These are phyloP conservation scores for Millerozyma miso DNA, from an alignment of 805 yeast genomes.

Conservation along the genomic window DNA sequence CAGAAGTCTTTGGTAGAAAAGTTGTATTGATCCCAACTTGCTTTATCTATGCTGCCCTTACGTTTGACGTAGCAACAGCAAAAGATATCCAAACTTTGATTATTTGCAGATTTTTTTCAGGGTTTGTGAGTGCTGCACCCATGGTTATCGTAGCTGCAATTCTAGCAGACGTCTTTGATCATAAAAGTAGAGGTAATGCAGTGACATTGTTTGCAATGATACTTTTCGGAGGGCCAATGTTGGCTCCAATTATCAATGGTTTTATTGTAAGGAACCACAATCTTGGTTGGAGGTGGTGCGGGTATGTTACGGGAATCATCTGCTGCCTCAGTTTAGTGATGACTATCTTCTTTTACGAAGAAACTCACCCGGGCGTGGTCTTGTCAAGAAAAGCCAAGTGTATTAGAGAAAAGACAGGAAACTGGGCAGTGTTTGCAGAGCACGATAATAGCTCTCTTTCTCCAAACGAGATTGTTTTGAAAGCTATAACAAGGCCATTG, in stretches of 20 bases:
- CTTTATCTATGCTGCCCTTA: constrained; percentile 55
- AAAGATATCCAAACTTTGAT: constrained; percentile 19
- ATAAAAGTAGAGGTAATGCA: constrained; percentile 18
- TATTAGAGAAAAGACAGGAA: constrained; percentile 65
- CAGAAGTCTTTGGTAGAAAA: constrained; percentile 71
- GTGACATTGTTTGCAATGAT: constrained; percentile 17
- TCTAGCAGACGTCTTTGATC: constrained; percentile 17
- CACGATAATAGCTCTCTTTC: constrained; percentile 10
- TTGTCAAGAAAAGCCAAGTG: constrained; percentile 57
- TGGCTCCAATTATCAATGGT: constrained; percentile 47
- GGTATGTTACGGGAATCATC: constrained; percentile 65
- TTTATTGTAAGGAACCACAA: constrained; percentile 52
- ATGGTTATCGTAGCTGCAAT: constrained; percentile 22
- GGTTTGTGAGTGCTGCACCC: constrained; percentile 21
- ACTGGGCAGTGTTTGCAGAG: constrained; percentile 82
- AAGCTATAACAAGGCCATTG: constrained; percentile 24
- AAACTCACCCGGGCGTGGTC: constrained; percentile 70
- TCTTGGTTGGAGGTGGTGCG: constrained; percentile 84
- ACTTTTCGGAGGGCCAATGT: constrained; percentile 2
- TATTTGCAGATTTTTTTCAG: constrained; percentile 21
- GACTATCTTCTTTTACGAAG: constrained; percentile 48
- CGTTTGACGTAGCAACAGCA: constrained; percentile 37
- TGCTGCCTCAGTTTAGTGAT: constrained; percentile 39
- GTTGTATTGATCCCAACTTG: constrained; percentile 52
- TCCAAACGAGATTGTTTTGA: constrained; percentile 16